Conservation (phyloP, 1,139 yeast genomes). For the Taphrina sp. region DNA sequence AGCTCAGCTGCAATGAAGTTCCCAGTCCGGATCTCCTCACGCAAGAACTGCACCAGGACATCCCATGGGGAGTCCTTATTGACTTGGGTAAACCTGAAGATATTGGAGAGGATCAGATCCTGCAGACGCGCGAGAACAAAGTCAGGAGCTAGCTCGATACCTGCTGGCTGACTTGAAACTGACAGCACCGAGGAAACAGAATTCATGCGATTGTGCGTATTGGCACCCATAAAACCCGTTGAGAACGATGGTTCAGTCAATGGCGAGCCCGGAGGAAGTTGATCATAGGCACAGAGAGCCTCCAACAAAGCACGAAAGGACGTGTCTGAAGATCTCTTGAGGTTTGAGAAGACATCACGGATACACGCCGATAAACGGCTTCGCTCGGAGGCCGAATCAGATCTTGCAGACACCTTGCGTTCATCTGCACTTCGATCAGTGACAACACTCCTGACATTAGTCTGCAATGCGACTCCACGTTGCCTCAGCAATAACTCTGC, state of each 20-base stretch:
- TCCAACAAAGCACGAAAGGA: conserved; percentile 12
- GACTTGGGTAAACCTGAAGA: background rate
- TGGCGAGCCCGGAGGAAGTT: conserved; percentile 11
- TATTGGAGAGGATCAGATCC: background rate
- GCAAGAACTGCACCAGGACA: conserved; percentile 1
- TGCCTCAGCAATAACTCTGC: conserved; percentile 12
- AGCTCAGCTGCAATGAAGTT: conserved; percentile 13
- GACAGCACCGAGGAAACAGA: background rate
- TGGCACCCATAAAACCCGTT: no score
- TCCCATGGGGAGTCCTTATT: conserved; percentile 6
- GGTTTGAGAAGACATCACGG: conserved; percentile 4
- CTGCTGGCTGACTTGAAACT: background rate
- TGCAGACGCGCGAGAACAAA: conserved; percentile 11
- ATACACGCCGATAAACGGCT: conserved; percentile 2
- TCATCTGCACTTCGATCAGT: background rate
- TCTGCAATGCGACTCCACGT: background rate
- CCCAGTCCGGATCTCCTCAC: conserved; percentile 9
- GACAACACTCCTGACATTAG: conserved; percentile 1
- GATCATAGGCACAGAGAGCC: conserved; percentile 12
- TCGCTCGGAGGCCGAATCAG: background rate
- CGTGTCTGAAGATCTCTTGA: background rate
- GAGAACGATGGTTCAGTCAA: no score
- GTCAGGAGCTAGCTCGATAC: background rate
- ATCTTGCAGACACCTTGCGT: background rate
- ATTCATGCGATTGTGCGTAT: no score